These are phyloP conservation scores for Penicillium digitatum DNA, from an alignment of 2,329 filamentous ascomycete genomes.

Conservation along the genomic window DNA sequence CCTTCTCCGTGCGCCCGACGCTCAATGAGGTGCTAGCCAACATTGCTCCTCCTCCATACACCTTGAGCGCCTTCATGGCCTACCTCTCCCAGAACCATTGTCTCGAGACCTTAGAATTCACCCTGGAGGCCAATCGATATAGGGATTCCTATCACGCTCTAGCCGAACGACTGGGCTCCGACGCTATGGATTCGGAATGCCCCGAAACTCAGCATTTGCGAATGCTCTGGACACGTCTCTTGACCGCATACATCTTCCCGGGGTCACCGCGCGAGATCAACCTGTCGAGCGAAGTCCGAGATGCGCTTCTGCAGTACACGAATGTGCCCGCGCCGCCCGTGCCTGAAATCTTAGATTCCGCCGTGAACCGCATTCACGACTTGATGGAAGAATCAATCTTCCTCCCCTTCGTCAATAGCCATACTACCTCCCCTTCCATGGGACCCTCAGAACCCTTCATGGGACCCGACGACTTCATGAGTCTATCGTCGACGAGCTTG, in stretches of 20 bases:
- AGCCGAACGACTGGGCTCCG: conserved; percentile 49
- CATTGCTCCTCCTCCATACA: conserved; percentile 81
- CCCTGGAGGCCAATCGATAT: conserved; percentile 87
- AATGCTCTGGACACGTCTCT: conserved; percentile 79
- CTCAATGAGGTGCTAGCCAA: conserved; percentile 86
- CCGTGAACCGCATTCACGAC: conserved; percentile 85
- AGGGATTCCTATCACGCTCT: conserved; percentile 61
- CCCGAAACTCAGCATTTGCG: conserved; percentile 66
- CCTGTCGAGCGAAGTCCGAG: conserved; percentile 77
- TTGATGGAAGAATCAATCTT: conserved; percentile 97
- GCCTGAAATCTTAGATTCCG: conserved; percentile 73
- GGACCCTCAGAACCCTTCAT: conserved; percentile 43
- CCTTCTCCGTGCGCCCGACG: conserved; percentile 59
- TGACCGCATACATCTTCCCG: conserved; percentile 84
- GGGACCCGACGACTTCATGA: conserved; percentile 37
- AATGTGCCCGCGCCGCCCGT: conserved; percentile 60
- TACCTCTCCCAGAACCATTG: conserved; percentile 97
- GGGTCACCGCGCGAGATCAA: conserved; percentile 87
- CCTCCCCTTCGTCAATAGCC: conserved; percentile 79
- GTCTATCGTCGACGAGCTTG: conserved; percentile 27
- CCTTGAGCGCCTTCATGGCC: conserved; percentile 87
- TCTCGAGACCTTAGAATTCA: conserved; percentile 93
- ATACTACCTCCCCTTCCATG: conserved; percentile 49
- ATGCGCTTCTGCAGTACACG: conserved; percentile 67
- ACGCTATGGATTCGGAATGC: conserved; percentile 48